Conservation (phyloP, 2,329 filamentous ascomycete genomes). For the Trichoderma pleuroti region DNA sequence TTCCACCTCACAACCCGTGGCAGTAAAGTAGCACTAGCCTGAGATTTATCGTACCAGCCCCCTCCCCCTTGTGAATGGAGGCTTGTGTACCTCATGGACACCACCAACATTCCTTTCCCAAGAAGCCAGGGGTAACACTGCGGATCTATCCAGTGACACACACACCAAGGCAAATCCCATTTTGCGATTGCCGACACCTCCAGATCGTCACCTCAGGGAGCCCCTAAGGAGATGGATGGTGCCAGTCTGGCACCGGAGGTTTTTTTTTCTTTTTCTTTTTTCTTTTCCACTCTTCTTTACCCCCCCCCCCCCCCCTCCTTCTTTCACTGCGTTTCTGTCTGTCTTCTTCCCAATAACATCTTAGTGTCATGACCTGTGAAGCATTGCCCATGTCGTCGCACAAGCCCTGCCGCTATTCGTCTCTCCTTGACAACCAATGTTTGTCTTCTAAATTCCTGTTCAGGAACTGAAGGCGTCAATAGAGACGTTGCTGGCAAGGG, state of each 20-base stretch:
- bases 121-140: conserved; percentile 18
- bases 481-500: background rate
- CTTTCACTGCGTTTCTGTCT: background rate
- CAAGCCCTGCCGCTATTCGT: background rate
- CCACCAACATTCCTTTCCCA: background rate
- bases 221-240: conserved; percentile 1
- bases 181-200: conserved; percentile 15
- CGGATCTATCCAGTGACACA: conserved; percentile 17
- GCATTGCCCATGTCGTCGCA: background rate
- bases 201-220: conserved; percentile 3
- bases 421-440: background rate
- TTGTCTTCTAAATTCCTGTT: background rate
- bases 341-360: background rate
- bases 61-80: background rate
- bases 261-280: background rate
- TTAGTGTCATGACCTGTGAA: background rate
- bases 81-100: conserved; percentile 6
- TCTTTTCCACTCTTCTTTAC: background rate
- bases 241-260: background rate
- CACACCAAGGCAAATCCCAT: conserved; percentile 9
- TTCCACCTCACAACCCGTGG: background rate
- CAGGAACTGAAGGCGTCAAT: background rate
- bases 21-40: conserved; percentile 15
- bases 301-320: background rate
- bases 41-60: conserved; percentile 1